These are phyloP conservation scores for Aspergillus carlsbadensis DNA, from an alignment of 495 filamentous ascomycete species.

Conservation along the genomic window DNA sequence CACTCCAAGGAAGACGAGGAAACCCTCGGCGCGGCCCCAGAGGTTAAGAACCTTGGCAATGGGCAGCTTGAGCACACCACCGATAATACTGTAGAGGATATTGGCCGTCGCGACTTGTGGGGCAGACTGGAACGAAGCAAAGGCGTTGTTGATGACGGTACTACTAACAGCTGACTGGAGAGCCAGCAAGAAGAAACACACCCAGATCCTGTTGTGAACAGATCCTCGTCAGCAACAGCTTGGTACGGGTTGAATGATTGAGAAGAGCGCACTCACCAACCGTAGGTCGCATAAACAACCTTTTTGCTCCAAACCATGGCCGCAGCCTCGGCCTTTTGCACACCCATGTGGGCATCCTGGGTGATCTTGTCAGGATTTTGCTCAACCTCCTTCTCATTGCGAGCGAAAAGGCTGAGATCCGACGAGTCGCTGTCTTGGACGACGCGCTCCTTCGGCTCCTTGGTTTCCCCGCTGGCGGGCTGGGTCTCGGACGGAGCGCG, in stretches of 20 bases:
- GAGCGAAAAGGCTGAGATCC: constrained; percentile 16
- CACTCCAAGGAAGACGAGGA: constrained; percentile 41
- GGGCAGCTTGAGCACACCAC: constrained; percentile 63
- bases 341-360: constrained; percentile 32
- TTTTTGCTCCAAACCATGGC: constrained; percentile 39
- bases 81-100: constrained; percentile 51
- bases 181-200: constrained; percentile 44
- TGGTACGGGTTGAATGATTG: not conserved
- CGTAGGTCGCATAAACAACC: constrained; percentile 35
- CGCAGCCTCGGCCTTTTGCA: constrained; percentile 43
- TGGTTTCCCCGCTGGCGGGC: not conserved
- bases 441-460: not conserved
- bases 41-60: constrained; percentile 67
- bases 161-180: constrained; percentile 36
- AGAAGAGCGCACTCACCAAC: constrained; percentile 26
- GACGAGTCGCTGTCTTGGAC: constrained; percentile 9
- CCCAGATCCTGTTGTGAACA: constrained; percentile 34
- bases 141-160: constrained; percentile 31
- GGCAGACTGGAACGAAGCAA: constrained; percentile 29
- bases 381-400: constrained; percentile 32
- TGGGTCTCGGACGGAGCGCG: constrained; percentile 3
- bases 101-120: constrained; percentile 37
- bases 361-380: constrained; percentile 28
- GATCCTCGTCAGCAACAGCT: not conserved
- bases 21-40: constrained; percentile 59